phyloP scores from a whole-genome alignment of 2,329 filamentous ascomycete genomes.

The Arthrinium puccinioides region DNA sequence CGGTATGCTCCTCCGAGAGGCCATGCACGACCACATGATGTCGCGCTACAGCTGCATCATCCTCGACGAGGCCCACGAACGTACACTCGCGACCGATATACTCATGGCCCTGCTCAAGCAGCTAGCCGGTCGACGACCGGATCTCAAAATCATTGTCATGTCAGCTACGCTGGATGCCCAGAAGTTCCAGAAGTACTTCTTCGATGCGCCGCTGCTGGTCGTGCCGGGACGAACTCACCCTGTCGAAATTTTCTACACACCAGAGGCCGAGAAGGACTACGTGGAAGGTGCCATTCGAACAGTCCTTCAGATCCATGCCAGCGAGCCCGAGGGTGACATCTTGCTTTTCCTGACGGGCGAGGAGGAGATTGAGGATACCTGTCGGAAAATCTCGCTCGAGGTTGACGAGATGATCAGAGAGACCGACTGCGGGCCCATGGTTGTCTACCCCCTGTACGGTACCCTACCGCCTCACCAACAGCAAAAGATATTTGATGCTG shows the following conservation, averaged over 20 bases:
- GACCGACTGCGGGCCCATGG: constrained; percentile 82
- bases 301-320: constrained; percentile 92
- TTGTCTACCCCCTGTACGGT: constrained; percentile 90
- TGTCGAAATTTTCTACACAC: constrained; percentile 97
- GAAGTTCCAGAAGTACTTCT: constrained; percentile 97
- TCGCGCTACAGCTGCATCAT: constrained; percentile 95
- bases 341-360: constrained; percentile 94
- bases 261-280: constrained; percentile 92
- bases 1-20: constrained; percentile 94
- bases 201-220: constrained; percentile 83
- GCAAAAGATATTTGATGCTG: constrained; percentile 89
- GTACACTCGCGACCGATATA: constrained; percentile 94
- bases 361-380: constrained; percentile 96
- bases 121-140: constrained; percentile 70
- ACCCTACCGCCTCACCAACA: constrained; percentile 88
- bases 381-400: constrained; percentile 84
- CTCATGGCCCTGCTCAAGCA: constrained; percentile 95
- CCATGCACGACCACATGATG: constrained; percentile 91
- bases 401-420: constrained; percentile 87
- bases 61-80: constrained; percentile 96
- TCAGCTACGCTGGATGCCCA: constrained; percentile 95
- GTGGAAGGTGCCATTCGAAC: constrained; percentile 92
- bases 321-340: constrained; percentile 87
- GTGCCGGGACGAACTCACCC: constrained; percentile 93
- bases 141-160: constrained; percentile 98